These are phyloP conservation scores for Puccinia horiana DNA, from an alignment of 1,284 basidiomycete genomes.

Conservation along the genomic window DNA sequence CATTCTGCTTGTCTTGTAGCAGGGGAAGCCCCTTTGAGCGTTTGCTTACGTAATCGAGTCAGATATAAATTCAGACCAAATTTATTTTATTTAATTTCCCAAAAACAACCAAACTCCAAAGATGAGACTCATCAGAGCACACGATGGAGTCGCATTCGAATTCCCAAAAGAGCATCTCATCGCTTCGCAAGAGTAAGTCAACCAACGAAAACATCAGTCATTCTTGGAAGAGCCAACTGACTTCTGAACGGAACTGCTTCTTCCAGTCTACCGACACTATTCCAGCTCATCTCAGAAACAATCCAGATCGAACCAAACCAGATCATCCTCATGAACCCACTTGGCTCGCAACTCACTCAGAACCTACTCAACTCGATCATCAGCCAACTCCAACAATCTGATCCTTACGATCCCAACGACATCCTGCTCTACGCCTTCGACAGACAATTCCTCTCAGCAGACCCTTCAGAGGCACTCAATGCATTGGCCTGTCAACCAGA, in stretches of 20 bases:
- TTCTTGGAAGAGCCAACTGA: neutral
- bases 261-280: conserved; percentile 26
- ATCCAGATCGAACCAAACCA: conserved; percentile 32
- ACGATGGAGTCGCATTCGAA: conserved; percentile 47
- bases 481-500: conserved; percentile 22
- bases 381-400: neutral
- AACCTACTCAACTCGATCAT: conserved; percentile 41
- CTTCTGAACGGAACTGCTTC: neutral
- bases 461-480: conserved; percentile 25
- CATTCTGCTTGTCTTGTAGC: neutral
- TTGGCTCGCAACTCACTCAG: conserved; percentile 43
- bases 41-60: neutral
- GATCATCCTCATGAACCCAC: conserved; percentile 43
- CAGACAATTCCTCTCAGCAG: conserved; percentile 34
- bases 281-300: conserved; percentile 19
- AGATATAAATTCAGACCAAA: neutral
- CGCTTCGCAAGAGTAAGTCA: conserved; percentile 16
- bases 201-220: neutral
- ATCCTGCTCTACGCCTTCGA: conserved; percentile 47
- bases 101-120: neutral
- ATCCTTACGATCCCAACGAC: neutral
- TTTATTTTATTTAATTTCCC: neutral
- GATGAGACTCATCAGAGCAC: conserved; percentile 46
- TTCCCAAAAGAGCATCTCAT: conserved; percentile 30
- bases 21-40: neutral